Conservation (phyloP, 2,329 filamentous ascomycete genomes). For the Cucurbitaria berberidis region DNA sequence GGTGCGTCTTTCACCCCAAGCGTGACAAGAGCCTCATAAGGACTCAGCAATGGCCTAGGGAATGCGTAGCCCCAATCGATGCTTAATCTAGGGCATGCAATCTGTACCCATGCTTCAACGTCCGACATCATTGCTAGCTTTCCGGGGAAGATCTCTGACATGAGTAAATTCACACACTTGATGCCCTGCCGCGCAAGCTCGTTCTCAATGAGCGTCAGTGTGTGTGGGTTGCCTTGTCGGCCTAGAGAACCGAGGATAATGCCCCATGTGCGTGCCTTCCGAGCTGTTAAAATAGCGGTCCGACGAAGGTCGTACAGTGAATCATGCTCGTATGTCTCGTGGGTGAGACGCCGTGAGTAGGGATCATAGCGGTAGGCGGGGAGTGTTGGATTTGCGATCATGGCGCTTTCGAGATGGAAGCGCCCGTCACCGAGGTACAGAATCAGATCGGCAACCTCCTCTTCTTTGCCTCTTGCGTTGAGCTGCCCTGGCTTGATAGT, state of each 20-base stretch:
- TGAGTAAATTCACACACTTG: conserved; percentile 80
- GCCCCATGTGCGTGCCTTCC: conserved; percentile 85
- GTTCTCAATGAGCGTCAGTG: conserved; percentile 83
- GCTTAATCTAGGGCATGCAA: conserved; percentile 93
- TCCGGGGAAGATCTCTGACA: conserved; percentile 95
- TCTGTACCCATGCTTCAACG: conserved; percentile 97
- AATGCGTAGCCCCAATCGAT: conserved; percentile 99
- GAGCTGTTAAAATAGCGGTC: conserved; percentile 77
- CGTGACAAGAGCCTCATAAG: conserved; percentile 94
- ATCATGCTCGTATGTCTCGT: conserved; percentile 88
- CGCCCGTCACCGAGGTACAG: conserved; percentile 90
- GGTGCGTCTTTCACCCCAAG: conserved; percentile 74
- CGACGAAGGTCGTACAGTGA: conserved; percentile 85
- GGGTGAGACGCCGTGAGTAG: conserved; percentile 88
- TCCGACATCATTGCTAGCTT: conserved; percentile 92
- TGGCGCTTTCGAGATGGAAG: conserved; percentile 96
- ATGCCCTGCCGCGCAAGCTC: conserved; percentile 74
- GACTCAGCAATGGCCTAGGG: conserved; percentile 82
- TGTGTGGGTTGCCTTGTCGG: conserved; percentile 93
- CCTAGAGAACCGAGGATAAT: conserved; percentile 92
- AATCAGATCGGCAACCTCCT: conserved; percentile 67
- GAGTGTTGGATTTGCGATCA: conserved; percentile 95
- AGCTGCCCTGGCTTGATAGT: conserved; percentile 41
- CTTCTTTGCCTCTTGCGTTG: conserved; percentile 56
- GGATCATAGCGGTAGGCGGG: conserved; percentile 97